Evolutionary conservation across 352 stramenopile genomes (phyloP), one percentile per base, ranked within the genome.

Genomic region (Pythium vanterpoolii): DNA sequence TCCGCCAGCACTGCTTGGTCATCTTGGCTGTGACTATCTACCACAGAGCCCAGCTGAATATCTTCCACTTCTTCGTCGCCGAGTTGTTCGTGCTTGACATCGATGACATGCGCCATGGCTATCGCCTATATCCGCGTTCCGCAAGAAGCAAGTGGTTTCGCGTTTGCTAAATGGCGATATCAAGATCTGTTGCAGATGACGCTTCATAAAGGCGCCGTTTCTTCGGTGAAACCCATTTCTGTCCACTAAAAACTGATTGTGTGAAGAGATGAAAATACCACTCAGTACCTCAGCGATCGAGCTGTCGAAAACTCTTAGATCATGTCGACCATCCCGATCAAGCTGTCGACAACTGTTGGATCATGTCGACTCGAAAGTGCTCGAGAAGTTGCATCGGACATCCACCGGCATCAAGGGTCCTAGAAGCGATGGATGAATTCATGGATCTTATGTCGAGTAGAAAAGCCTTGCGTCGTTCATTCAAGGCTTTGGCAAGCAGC

Each of bases 381-480:
- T 55, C n/a, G 16, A 49, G 34, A 19, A 38, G 43, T 40, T 48
- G 46, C 46, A 28, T 30, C n/a, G 46, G 16, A 53, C 40, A 18
- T 21, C 5, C n/a, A 10, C 5, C n/a, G 5, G 26, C 13, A 50
- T 16, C 4, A 16, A 3, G 28, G 16, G 19, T 6, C 2, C 9
- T 16, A 3, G 4, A 0, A 11, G 28, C 18, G 14, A 1, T 54
- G 5, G 14, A 34, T 0, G 30, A n/a, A 1, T 27, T 27, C 7
- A 16, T 24, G 2, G 16, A 4, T 28, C 74, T 86, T 0, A 90
- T 39, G 3, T 70, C 65, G 5, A 36, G 27, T 1, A 90, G 58
- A 14, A 76, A 76, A 3, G 16, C 45, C 55, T 83, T 88, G 24
- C 78, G 68, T 13, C 58, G 53, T 21, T 66, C 33, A 38, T 89